A percentile compares a stretch with the other conserved stretches of the same genome.
phyloP scores from a whole-genome alignment of 2,329 filamentous ascomycete species.

The Calonectria multiphialidica region DNA sequence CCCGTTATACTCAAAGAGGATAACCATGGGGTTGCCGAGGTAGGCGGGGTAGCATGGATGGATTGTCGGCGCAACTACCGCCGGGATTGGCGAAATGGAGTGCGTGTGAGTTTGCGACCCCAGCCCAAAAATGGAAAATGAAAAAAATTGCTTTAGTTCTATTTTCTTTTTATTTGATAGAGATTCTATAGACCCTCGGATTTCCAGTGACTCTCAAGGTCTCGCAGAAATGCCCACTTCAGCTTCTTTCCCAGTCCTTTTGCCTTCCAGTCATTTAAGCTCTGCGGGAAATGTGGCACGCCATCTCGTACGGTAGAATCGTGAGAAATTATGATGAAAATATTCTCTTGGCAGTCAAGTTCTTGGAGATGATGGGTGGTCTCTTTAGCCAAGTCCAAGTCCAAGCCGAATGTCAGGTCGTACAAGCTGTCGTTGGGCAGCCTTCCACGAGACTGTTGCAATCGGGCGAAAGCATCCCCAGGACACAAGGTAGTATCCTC shows the following conservation, averaged over 20 bases:
- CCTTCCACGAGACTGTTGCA: slow-evolving; percentile 36
- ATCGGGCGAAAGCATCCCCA: slow-evolving; percentile 26
- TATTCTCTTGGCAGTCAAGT: slow-evolving; percentile 33
- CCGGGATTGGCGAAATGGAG: not conserved
- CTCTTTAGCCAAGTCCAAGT: slow-evolving; percentile 27
- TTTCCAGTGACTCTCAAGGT: slow-evolving; percentile 34
- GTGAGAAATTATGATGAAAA: slow-evolving; percentile 36
- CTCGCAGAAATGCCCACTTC: slow-evolving; percentile 37
- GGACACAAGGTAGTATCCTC: slow-evolving; percentile 25
- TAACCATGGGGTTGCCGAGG: not conserved
- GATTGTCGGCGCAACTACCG: too few species aligned
- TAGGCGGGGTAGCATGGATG: not conserved
- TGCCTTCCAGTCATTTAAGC: slow-evolving; percentile 35
- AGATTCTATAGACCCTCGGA: slow-evolving; percentile 18
- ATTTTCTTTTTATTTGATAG: not conserved
- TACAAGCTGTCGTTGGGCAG: slow-evolving; percentile 28
- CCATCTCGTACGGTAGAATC: slow-evolving; percentile 38
- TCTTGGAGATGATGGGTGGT: slow-evolving; percentile 32
- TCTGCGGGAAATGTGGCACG: slow-evolving; percentile 36
- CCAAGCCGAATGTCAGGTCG: slow-evolving; percentile 36
- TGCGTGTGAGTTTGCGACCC: not conserved
- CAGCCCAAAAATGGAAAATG: not conserved
- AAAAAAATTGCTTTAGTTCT: not conserved
- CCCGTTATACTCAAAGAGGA: not conserved
- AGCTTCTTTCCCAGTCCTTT: slow-evolving; percentile 26